phyloP scores from a whole-genome alignment of 2,329 filamentous ascomycete genomes.

The Sporothrix brasiliensis region DNA sequence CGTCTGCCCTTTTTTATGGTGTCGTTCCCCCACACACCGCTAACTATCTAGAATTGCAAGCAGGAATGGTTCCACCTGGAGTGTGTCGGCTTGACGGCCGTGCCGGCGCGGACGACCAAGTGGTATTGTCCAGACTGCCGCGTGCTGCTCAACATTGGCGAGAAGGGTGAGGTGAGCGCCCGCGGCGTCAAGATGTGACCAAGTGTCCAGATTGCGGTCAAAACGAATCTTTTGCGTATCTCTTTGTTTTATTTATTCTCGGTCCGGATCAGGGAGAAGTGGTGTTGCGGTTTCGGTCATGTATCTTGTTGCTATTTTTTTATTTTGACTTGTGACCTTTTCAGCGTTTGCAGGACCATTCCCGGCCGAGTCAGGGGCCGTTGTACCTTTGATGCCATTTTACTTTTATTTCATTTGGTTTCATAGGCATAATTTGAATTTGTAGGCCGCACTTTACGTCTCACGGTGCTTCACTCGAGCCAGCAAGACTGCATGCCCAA shows the following conservation, averaged over 20 bases:
- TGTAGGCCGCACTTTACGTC: neutral
- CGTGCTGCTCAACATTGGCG: conserved; percentile 62
- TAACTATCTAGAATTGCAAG: conserved; percentile 62
- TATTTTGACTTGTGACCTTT: neutral
- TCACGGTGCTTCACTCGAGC: neutral
- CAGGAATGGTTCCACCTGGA: conserved; percentile 84
- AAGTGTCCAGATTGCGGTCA: too few relatives aligned
- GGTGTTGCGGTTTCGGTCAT: neutral
- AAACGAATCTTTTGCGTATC: neutral
- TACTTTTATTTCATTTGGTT: neutral
- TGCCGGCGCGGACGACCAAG: conserved; percentile 72
- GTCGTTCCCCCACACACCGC: neutral
- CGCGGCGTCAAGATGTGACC: conserved; percentile 55
- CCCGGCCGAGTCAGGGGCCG: neutral
- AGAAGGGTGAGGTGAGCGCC: conserved; percentile 65
- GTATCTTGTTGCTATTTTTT: too few relatives aligned
- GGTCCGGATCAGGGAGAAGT: too few relatives aligned
- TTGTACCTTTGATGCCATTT: neutral
- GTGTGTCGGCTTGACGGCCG: conserved; percentile 69
- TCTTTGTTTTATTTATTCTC: neutral
- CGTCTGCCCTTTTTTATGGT: neutral
- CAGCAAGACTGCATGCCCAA: neutral
- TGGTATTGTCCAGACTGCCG: conserved; percentile 85
- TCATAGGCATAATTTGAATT: neutral
- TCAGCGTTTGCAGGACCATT: conserved; percentile 10